Base-by-base conservation (phyloP, 805 yeast species). In the Wickerhamomyces queroliae region DNA sequence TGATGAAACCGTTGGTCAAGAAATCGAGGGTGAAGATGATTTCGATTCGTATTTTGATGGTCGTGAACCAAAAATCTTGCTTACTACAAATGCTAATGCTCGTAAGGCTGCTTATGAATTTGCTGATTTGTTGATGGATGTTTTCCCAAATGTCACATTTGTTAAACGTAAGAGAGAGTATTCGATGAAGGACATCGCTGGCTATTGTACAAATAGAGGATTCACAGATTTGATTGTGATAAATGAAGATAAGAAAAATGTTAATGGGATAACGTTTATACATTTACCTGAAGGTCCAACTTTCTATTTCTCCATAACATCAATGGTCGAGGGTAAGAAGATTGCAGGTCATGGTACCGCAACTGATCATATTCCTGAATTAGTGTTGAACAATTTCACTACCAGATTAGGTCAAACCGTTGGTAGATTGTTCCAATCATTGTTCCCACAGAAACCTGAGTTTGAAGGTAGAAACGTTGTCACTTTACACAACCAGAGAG, bases 211-310 rank as follows among this genome's bases (percentile, higher is more conserved):
- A 30, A 86, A 84, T 56, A 69, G 98, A 56, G 91, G 81, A 17
- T 93, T 74, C 64, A 90, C 97, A 0, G 95, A 90, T 56, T 66
- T 93, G 53, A 67, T 93, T 23, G 89, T 93, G 36, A 78, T 93
- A 44, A 93, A 93, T 59, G 99, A 93, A 63, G 96, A 88, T 64
- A 90, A 90, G 63, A 93, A 91, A 62, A 74, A 73, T 46, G 95
- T 93, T 28, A 90, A 85, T 38, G 99, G 99, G 2, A 64, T 93
- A 42, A 88, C 98, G 1, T 85, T 93, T 55, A 83, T 93, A 41
- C 96, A 93, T 65, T 70, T 93, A 43, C 99, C 99, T 8, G 85
- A 75, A 34, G 99, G 99, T 1, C 99, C 99, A 27, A 84, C 97
- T 0, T 88, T 88, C 58, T 90, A 91, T 64, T 93, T 93, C 55